phyloP scores from a whole-genome alignment of 257 asterid genomes.

The Euphrasia confusa region DNA sequence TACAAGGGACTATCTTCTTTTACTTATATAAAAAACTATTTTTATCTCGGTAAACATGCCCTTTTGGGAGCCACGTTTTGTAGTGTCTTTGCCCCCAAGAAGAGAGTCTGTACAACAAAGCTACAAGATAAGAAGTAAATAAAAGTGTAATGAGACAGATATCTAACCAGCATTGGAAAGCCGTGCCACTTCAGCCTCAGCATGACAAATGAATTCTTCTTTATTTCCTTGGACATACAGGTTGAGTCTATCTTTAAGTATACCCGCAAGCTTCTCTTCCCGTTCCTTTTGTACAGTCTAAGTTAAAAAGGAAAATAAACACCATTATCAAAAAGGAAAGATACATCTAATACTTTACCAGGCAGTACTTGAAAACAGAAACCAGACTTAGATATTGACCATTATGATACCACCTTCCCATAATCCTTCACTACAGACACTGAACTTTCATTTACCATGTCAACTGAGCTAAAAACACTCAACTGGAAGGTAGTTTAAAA shows the following conservation, averaged over 20 bases:
- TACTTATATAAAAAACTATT: not conserved
- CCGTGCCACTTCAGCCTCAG: slow-evolving; percentile 77
- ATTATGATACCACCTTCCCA: slow-evolving; percentile 8
- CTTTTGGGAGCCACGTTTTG: slow-evolving; percentile 3
- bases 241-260: slow-evolving; percentile 74
- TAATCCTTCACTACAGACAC: slow-evolving; percentile 14
- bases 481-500: slow-evolving; percentile 16
- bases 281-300: slow-evolving; percentile 72
- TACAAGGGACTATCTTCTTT: not conserved
- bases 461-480: slow-evolving; percentile 15
- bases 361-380: not conserved
- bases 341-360: slow-evolving; percentile 1
- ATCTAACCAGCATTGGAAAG: slow-evolving; percentile 86
- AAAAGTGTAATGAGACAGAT: not conserved
- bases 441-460: not conserved
- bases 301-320: not conserved
- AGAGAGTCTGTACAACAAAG: slow-evolving; percentile 4
- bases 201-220: slow-evolving; percentile 65
- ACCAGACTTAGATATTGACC: not conserved
- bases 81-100: not conserved
- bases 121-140: slow-evolving; percentile 4
- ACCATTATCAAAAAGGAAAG: slow-evolving; percentile 2
- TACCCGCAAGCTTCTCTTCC: slow-evolving; percentile 87
- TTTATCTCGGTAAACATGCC: not conserved
- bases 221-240: slow-evolving; percentile 85